Evolutionary conservation across 768 basidiomycete genomes (phyloP), one percentile per base, ranked within the genome.

Genomic region (Calocera viscosa): DNA sequence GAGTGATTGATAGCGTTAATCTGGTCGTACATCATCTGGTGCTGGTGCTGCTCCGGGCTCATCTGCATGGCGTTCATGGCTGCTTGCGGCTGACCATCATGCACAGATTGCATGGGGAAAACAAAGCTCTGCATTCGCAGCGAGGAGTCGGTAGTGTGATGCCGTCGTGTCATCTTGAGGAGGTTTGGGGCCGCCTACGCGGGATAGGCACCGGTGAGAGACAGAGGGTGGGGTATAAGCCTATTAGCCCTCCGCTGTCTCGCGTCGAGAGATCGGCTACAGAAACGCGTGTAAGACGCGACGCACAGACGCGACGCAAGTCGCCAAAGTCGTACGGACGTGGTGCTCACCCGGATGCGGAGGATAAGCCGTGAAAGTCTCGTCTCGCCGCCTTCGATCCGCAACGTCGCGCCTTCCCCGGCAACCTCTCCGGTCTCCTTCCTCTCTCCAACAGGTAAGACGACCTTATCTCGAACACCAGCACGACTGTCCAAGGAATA

Each of bases 371-470:
- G 43, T 47, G 43, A 47, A 17, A 60, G 53, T 28, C 53, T 60
- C 30, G 53, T 60, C 53, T 47, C 43, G 43, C 53, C 24, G 30
- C 53, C 14, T 26, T 60, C 53, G 30, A 32, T 22, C 53, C 26
- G 53, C 53, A 60, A 32, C 53, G 30, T 32, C 53, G 24, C 53
- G 24, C 53, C 53, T 60, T 32, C 53, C 30, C 53, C 53, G 53
- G 53, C 53, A 32, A 30, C 53, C 53, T 60, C 53, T 60, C 53
- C 53, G 53, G 30, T 16, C 53, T 60, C 53, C 53, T 60, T 60
- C 53, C 19, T 19, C 53, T 60, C 53, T 60, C 53, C 53, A 60
- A 60, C 26, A 30, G 53, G 53, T 28, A 60, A 60, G 53, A 47
- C 43, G 53, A 10, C 30, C 53, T 60, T 60, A 60, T 60, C 53